phyloP scores from a whole-genome alignment of 345 rosid species.

The Isatis tinctoria region DNA sequence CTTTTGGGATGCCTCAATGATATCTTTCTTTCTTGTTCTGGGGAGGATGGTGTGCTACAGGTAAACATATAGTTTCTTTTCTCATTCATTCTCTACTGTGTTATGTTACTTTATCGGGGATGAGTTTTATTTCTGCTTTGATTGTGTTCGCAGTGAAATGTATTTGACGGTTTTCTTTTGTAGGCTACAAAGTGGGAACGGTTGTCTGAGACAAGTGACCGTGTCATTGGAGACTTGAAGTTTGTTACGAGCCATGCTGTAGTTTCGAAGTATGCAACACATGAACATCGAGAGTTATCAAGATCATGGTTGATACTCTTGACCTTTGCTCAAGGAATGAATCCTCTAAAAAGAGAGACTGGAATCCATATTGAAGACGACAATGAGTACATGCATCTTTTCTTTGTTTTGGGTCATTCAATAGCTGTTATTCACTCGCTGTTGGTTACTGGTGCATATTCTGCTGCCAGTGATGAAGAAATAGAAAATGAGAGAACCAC shows the following conservation, averaged over 20 bases:
- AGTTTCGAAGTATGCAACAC: constrained; percentile 60
- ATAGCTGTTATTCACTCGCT: constrained; percentile 65
- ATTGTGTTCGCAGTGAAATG: constrained; percentile 5
- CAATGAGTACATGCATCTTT: constrained; percentile 48
- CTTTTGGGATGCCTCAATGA: constrained; percentile 72
- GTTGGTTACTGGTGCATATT: constrained; percentile 76
- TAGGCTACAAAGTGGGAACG: constrained; percentile 68
- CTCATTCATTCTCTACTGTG: not conserved
- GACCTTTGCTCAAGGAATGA: constrained; percentile 80
- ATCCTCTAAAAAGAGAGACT: constrained; percentile 81
- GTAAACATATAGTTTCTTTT: constrained; percentile 34
- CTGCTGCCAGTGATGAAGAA: constrained; percentile 44
- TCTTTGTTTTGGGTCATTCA: constrained; percentile 60
- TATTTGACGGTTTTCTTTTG: constrained; percentile 28
- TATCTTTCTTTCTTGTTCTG: constrained; percentile 59
- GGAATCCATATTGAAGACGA: constrained; percentile 74
- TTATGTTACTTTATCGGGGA: not conserved
- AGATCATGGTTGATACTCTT: constrained; percentile 80
- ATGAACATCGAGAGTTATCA: constrained; percentile 53
- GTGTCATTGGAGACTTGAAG: constrained; percentile 75
- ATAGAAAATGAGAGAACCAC: constrained; percentile 29
- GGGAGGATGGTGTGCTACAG: constrained; percentile 78
- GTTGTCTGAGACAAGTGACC: constrained; percentile 54
- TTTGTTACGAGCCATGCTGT: constrained; percentile 76
- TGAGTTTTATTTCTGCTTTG: constrained; percentile 7